Conservation (phyloP, 192 early-diverging fungal species). For the Backusella mclennaniae region DNA sequence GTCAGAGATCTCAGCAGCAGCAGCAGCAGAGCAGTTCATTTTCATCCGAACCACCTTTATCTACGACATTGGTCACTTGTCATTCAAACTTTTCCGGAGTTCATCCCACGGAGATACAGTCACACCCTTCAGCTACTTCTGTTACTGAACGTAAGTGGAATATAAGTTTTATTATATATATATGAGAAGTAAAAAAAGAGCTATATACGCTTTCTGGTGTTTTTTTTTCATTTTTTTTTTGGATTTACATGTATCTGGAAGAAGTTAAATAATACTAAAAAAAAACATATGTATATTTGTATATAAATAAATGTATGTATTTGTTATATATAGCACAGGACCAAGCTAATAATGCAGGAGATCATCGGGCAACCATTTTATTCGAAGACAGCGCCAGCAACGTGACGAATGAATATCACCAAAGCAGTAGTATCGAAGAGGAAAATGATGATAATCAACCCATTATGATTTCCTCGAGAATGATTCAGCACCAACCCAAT, state of each 20-base stretch:
- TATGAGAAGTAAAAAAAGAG: background rate
- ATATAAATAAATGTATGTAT: background rate
- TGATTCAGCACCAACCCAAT: background rate
- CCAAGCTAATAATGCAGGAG: constrained; percentile 12
- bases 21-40: background rate
- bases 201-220: background rate
- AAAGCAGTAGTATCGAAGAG: background rate
- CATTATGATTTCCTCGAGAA: background rate
- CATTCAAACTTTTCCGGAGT: constrained; percentile 4
- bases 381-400: constrained; percentile 3
- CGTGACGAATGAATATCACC: background rate
- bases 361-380: constrained; percentile 11
- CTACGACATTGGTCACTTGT: background rate
- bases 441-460: background rate
- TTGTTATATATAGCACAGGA: constrained; percentile 1
- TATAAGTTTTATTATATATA: background rate
- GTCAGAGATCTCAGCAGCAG: background rate
- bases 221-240: too few relatives aligned
- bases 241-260: background rate
- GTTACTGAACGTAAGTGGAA: background rate
- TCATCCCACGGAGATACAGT: background rate
- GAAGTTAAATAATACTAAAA: background rate
- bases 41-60: constrained; percentile 6
- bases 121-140: background rate
- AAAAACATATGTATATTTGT: background rate